A percentile compares a stretch with the other conserved stretches of the same genome.
These are phyloP conservation scores for Trichosporon sp. DNA, from an alignment of 1,284 basidiomycete genomes.

Conservation along the genomic window DNA sequence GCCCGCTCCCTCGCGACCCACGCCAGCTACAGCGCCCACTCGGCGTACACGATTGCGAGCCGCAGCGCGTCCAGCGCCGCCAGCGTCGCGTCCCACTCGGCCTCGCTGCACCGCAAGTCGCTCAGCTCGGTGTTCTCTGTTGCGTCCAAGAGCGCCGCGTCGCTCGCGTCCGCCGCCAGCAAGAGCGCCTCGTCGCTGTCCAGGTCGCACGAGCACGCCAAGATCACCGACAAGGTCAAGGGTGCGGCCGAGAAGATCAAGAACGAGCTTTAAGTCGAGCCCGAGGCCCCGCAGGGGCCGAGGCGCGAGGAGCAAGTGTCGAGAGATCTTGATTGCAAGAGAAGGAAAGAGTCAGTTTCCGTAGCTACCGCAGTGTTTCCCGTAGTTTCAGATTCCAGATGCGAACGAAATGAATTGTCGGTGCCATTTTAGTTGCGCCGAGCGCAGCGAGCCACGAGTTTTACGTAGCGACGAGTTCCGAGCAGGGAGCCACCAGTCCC, in stretches of 20 bases:
- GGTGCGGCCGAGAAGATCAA: constrained; percentile 4
- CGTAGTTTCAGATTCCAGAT: too few species aligned
- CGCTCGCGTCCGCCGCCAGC: constrained; percentile 29
- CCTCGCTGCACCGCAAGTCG: constrained; percentile 29
- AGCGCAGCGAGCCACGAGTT: too few species aligned
- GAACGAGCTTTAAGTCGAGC: constrained; percentile 7
- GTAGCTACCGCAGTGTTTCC: too few species aligned
- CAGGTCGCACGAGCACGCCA: background rate
- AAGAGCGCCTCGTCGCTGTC: constrained; percentile 26
- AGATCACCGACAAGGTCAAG: constrained; percentile 4
- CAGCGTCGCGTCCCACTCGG: constrained; percentile 49
- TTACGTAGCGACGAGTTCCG: too few species aligned
- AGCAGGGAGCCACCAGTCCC: too few species aligned
- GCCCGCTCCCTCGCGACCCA: constrained; percentile 28
- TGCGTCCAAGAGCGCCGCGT: constrained; percentile 23
- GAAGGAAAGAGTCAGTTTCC: background rate
- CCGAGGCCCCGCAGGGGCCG: background rate
- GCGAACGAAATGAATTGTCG: too few species aligned
- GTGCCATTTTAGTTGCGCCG: too few species aligned
- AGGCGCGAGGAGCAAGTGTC: background rate
- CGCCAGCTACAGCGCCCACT: constrained; percentile 30
- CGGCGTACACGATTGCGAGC: constrained; percentile 34
- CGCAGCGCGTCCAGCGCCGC: constrained; percentile 31
- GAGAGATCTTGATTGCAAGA: too few species aligned
- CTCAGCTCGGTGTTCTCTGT: constrained; percentile 27